Evolutionary conservation across 192 early-diverging fungal genomes (phyloP), one percentile per base, ranked within the genome.

Genomic region (Gamsiella multidivaricata): DNA sequence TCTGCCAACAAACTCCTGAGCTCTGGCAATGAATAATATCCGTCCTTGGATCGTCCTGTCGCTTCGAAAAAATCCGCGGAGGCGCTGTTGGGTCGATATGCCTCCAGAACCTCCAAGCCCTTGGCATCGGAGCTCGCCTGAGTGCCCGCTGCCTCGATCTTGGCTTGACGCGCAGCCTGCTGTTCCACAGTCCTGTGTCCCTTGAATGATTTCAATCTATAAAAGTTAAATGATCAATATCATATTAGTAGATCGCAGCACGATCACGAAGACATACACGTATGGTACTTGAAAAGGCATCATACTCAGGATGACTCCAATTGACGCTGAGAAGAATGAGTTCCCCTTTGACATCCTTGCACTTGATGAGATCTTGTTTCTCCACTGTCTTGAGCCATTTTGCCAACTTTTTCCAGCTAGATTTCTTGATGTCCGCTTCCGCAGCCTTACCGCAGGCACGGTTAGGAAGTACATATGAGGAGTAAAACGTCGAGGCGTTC

Each of bases 341-440:
- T 41, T 94, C 92, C 10, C 91, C 89, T 37, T 82, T 81, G 34
- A 86, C 84, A 31, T 95, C 96, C 74, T 96, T 97, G 20, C 92
- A 80, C 74, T 94, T 93, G 28, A 96, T 57, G 14, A 92, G 61
- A 23, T 93, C 96, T 28, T 83, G 82, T 79, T 97, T 97, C 52
- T 97, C 96, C 69, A 91, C 91, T 14, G 83, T 88, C 65, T 96
- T 97, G 56, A 96, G 80, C 75, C 96, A 96, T 76, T 96, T 97
- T 64, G 88, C 84, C 32, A 92, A 62, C 81, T 97, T 96, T 80
- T 97, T 97, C 83, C 88, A 92, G 29, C 84, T 86, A 6, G 94
- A 94, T 53, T 91, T 88, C 78, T 94, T 95, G 28, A 97, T 86
- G 55, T 97, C 96, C 10, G 95, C 71, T 32, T 86, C 85, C 2